Base-by-base conservation (phyloP, 352 stramenopile species). In the Pythium pyrilobum region DNA sequence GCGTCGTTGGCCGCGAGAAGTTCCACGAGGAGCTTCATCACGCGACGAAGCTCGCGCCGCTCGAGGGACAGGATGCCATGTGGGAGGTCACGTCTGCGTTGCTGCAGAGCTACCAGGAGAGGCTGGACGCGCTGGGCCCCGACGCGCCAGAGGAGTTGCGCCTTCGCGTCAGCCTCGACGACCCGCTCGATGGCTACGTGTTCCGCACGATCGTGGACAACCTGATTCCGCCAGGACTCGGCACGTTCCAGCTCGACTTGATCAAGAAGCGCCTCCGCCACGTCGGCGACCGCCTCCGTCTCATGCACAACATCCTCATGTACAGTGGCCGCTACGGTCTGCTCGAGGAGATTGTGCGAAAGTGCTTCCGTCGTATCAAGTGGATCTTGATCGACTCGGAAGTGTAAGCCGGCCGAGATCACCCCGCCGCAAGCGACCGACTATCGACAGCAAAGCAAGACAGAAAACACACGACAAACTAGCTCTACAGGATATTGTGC, bases 341-440 rank as follows among this genome's bases (percentile, higher is more conserved):
- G 36, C 62, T 96, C 29, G 82, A 94, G 52, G 83, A 95, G 55
- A 92, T 96, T 42, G 84, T 96, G 46, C 85, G 87, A 33, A 96
- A 96, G 67, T 93, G 81, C 73, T 96, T 94, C 70, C 81, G 82
- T 53, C 85, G 87, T 56, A 92, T 96, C 67, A 95, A 93, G 67
- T 96, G 87, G 84, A 96, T 96, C 67, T 71, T 96, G 27, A 92
- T 92, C 57, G 87, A 96, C 55, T 94, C 83, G 28, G 83, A 94
- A 61, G 80, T 91, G 29, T 93, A 89, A 87, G 31, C 28, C 9
- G 6, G 9, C 16, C 31, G 25, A 33, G 49, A 25, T 29, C 8
- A 37, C 13, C 16, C n/a, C 5, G 43, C 43, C 21, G 20, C 50
- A 13, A 23, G 1, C 39, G 39, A 20, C 23, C 39, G 21, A n/a